Evolutionary conservation across 768 basidiomycete genomes (phyloP).

Genomic region (Leccinum boreale): DNA sequence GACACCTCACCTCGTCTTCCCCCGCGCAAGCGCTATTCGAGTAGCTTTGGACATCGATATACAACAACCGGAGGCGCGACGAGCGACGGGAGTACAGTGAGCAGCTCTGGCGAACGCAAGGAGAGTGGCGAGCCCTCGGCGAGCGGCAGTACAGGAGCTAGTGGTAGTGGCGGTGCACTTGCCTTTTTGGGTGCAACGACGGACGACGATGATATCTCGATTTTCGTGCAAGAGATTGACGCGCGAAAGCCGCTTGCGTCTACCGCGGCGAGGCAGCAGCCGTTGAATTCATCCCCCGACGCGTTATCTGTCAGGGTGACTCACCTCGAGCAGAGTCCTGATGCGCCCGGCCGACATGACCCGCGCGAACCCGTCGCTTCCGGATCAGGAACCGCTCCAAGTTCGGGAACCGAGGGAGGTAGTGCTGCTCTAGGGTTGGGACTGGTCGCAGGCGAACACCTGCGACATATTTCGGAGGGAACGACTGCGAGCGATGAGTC

Average conservation of each 20-base stretch:
- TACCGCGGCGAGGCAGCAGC: slow-evolving; percentile 15
- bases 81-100: slow-evolving; percentile 33
- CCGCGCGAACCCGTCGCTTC: neutral
- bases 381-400: slow-evolving; percentile 1
- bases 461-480: slow-evolving; percentile 18
- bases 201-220: slow-evolving; percentile 76
- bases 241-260: slow-evolving; percentile 55
- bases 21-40: slow-evolving; percentile 65
- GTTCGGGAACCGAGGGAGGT: neutral
- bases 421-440: slow-evolving; percentile 13
- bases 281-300: neutral
- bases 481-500: slow-evolving; percentile 20
- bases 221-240: slow-evolving; percentile 77
- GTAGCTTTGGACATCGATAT: slow-evolving; percentile 75
- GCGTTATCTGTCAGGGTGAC: neutral
- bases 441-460: slow-evolving; percentile 14
- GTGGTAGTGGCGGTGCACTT: slow-evolving; percentile 20
- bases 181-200: slow-evolving; percentile 48
- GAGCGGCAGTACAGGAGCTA: slow-evolving; percentile 19
- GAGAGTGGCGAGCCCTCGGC: slow-evolving; percentile 17
- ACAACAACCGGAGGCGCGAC: slow-evolving; percentile 39
- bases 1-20: slow-evolving; percentile 28
- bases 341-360: slow-evolving; percentile 1
- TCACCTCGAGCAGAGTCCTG: slow-evolving; percentile 5
- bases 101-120: slow-evolving; percentile 18